Conservation (phyloP, 2,329 filamentous ascomycete species). For the Escovopsis sp. region DNA sequence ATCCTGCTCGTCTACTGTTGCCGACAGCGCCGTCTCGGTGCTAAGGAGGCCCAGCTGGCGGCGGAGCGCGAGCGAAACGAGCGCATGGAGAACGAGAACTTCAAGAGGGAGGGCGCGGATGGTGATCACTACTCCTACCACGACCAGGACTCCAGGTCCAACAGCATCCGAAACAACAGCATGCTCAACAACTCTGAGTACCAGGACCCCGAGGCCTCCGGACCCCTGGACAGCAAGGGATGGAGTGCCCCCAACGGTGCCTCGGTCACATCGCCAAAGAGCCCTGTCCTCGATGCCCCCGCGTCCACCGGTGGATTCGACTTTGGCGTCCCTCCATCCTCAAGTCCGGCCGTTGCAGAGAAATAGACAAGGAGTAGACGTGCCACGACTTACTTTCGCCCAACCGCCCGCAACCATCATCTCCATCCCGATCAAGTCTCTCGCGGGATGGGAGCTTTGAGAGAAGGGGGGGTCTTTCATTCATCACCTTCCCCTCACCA, state of each 20-base stretch:
- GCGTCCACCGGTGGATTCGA: slow-evolving; percentile 8
- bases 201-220: slow-evolving; percentile 7
- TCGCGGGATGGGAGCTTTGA: neutral
- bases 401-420: neutral
- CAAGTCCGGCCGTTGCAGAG: slow-evolving; percentile 1
- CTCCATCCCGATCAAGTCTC: neutral
- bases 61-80: slow-evolving; percentile 31
- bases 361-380: neutral
- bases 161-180: slow-evolving; percentile 5
- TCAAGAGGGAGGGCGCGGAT: slow-evolving; percentile 33
- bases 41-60: slow-evolving; percentile 33
- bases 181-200: slow-evolving; percentile 7
- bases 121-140: slow-evolving; percentile 19
- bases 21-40: slow-evolving; percentile 37
- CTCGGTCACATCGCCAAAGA: slow-evolving; percentile 2
- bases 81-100: slow-evolving; percentile 35
- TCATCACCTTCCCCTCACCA: slow-evolving; percentile 2
- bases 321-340: slow-evolving; percentile 6
- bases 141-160: slow-evolving; percentile 8
- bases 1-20: slow-evolving; percentile 38
- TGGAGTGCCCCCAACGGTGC: slow-evolving; percentile 6
- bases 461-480: slow-evolving; percentile 1
- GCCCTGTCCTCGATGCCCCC: slow-evolving; percentile 5
- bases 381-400: slow-evolving; percentile 1
- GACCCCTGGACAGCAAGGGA: slow-evolving; percentile 6